A percentile compares a stretch with the other conserved stretches of the same genome.
Evolutionary conservation across 176 grass and related monocot species (phyloP).

Genomic region (Cenchrus americanus): DNA sequence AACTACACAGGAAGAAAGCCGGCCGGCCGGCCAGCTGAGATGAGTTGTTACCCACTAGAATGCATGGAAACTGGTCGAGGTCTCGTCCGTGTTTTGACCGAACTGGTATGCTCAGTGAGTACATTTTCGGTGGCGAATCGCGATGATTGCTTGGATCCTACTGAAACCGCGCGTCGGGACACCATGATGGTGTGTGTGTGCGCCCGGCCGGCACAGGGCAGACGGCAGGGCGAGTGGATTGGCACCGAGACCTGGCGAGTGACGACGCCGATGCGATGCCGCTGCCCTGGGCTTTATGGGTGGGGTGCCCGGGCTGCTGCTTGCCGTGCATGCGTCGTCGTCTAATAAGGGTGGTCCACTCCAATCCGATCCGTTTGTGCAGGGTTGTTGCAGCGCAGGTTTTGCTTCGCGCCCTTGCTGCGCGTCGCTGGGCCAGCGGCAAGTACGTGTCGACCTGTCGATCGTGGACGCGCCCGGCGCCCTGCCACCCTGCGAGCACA

Average conservation of each 20-base stretch:
- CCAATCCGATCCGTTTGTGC: slow-evolving; percentile 48
- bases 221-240: background rate
- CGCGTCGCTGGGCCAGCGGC: slow-evolving; percentile 27
- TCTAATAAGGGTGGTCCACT: slow-evolving; percentile 35
- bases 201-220: slow-evolving; percentile 6
- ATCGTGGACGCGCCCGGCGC: background rate
- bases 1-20: background rate
- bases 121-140: slow-evolving; percentile 41
- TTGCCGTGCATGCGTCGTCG: background rate
- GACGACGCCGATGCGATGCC: background rate
- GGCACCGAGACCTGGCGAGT: slow-evolving; percentile 7
- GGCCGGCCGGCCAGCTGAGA: background rate
- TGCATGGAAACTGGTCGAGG: background rate
- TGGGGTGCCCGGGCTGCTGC: background rate
- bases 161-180: slow-evolving; percentile 4
- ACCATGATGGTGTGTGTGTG: background rate
- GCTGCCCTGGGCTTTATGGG: slow-evolving; percentile 31
- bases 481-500: slow-evolving; percentile 28
- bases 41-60: slow-evolving; percentile 27
- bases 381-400: slow-evolving; percentile 38
- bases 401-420: slow-evolving; percentile 14
- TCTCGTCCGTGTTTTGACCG: slow-evolving; percentile 45
- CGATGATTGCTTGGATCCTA: background rate
- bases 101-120: slow-evolving; percentile 37
- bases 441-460: slow-evolving; percentile 38